Evolutionary conservation across 2,329 filamentous ascomycete species (phyloP).

Genomic region (Penicillium capsulatum): DNA sequence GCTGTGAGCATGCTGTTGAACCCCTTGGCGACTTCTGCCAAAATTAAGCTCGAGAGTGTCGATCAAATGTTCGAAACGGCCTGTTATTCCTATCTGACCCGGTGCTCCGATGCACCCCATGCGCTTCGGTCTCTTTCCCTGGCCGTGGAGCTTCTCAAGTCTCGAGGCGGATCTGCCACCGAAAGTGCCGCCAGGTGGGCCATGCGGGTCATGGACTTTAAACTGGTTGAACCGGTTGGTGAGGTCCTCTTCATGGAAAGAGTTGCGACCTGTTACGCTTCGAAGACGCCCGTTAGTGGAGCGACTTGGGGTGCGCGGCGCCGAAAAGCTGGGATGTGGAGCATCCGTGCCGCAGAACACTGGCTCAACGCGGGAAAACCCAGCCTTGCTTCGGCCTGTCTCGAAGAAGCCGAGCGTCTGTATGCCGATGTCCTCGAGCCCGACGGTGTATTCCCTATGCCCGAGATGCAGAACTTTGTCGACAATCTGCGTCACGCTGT

Average conservation of each 20-base stretch:
- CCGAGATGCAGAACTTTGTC: conserved; percentile 49
- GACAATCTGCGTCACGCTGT: conserved; percentile 43
- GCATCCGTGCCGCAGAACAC: conserved; percentile 72
- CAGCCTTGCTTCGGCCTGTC: conserved; percentile 70
- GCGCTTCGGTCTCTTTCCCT: conserved; percentile 73
- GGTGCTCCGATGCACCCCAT: conserved; percentile 74
- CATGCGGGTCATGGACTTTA: conserved; percentile 71
- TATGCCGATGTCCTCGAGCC: conserved; percentile 46
- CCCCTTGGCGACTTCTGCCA: conserved; percentile 66
- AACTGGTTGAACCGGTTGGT: conserved; percentile 68
- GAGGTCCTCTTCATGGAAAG: conserved; percentile 83
- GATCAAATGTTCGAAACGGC: conserved; percentile 86
- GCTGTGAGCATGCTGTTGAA: conserved; percentile 77
- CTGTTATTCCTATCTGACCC: conserved; percentile 85
- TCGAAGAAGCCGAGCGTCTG: conserved; percentile 62
- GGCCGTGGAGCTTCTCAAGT: conserved; percentile 73
- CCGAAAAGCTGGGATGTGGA: conserved; percentile 88
- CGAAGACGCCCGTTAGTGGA: conserved; percentile 63
- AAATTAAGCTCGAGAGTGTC: conserved; percentile 72
- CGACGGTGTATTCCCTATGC: conserved; percentile 45
- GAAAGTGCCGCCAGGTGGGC: conserved; percentile 89
- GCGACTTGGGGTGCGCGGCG: conserved; percentile 66
- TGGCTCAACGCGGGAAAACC: conserved; percentile 77
- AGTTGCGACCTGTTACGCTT: conserved; percentile 76
- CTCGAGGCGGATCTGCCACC: conserved; percentile 72